These are phyloP conservation scores for Raddia distichophylla DNA, from an alignment of 176 grass and related monocot species.

Conservation along the genomic window DNA sequence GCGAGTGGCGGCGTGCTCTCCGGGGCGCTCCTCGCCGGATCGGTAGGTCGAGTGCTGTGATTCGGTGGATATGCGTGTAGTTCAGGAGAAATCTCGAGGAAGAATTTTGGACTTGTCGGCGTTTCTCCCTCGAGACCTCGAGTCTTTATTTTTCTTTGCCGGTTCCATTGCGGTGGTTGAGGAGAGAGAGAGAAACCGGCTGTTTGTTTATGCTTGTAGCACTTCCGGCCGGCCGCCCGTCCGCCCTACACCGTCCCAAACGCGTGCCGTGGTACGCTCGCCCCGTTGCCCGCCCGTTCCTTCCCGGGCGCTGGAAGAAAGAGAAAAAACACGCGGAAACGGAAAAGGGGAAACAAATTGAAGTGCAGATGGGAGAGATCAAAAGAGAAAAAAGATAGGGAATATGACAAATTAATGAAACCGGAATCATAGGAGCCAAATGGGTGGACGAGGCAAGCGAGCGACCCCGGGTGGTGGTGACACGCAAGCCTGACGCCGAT, in stretches of 20 bases:
- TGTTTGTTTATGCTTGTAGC: conserved; percentile 3
- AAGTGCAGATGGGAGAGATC: too few species aligned
- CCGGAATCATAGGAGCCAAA: neutral
- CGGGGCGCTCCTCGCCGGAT: conserved; percentile 13
- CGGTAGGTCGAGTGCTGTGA: conserved; percentile 27
- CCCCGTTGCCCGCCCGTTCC: too few species aligned
- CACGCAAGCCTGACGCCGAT: conserved; percentile 33
- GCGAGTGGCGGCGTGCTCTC: neutral
- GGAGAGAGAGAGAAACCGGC: neutral
- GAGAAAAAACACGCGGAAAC: too few species aligned
- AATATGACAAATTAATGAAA: neutral
- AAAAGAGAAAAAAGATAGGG: neutral
- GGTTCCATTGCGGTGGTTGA: conserved; percentile 37
- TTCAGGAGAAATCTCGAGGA: conserved; percentile 11
- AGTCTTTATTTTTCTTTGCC: neutral
- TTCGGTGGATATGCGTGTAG: neutral
- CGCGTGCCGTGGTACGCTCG: too few species aligned
- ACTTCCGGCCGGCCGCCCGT: too few species aligned
- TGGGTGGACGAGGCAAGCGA: neutral
- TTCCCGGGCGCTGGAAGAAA: too few species aligned
- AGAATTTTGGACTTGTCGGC: conserved; percentile 1
- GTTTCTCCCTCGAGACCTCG: neutral
- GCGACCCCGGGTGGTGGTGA: neutral
- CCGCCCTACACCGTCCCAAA: too few species aligned
- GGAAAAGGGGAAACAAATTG: too few species aligned